phyloP scores from a whole-genome alignment of 148 eudicot genomes.

The Fagopyrum tataricum region DNA sequence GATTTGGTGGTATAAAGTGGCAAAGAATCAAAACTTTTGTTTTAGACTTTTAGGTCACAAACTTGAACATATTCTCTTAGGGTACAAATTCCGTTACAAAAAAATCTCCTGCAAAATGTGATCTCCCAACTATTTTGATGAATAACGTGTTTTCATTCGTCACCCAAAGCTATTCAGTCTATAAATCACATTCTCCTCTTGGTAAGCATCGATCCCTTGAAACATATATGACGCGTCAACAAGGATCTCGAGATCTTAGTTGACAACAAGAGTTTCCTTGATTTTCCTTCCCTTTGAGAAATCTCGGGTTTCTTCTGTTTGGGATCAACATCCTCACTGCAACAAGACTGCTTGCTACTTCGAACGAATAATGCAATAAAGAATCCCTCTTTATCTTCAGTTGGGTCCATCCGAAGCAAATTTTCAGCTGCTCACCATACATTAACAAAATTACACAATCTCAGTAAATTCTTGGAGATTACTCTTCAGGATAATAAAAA shows the following conservation, averaged over 20 bases:
- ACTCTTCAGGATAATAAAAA: too few relatives aligned
- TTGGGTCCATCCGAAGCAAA: conserved; percentile 64
- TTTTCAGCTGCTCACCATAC: conserved; percentile 46
- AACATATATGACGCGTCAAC: neutral
- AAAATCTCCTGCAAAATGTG: too few relatives aligned
- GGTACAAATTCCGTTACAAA: too few relatives aligned
- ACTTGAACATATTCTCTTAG: too few relatives aligned
- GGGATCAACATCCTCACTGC: neutral
- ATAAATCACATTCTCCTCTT: neutral
- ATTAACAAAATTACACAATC: neutral
- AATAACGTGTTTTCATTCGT: too few relatives aligned
- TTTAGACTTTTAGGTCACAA: too few relatives aligned
- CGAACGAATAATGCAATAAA: conserved; percentile 78
- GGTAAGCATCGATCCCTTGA: neutral
- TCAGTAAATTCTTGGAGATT: neutral
- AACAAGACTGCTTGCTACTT: neutral
- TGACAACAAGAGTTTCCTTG: neutral
- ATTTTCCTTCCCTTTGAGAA: neutral
- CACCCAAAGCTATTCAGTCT: neutral
- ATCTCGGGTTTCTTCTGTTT: neutral
- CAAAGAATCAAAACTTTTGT: too few relatives aligned
- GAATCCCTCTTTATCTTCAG: conserved; percentile 83
- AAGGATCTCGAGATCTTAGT: conserved; percentile 5
- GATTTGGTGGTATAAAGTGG: too few relatives aligned
- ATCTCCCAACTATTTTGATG: too few relatives aligned